Conservation (phyloP, 352 stramenopile species). For the Pythium scleroteichum region DNA sequence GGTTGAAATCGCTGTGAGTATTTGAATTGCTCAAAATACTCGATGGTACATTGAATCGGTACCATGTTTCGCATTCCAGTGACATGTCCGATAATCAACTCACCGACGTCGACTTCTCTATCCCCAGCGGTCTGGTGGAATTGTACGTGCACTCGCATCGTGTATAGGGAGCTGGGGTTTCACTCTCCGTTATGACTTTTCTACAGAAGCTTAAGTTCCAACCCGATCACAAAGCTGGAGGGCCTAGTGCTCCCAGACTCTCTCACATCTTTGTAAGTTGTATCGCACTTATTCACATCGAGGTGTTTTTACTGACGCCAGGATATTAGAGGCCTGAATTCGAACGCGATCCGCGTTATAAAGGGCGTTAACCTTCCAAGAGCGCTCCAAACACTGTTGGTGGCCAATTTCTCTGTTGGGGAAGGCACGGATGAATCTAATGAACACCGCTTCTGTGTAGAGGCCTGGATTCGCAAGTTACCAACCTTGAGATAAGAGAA, state of each 20-base stretch:
- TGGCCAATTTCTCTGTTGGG: no score
- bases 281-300: no score
- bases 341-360: no score
- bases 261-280: no score
- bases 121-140: slow-evolving; percentile 5
- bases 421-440: neutral
- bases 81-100: slow-evolving; percentile 10
- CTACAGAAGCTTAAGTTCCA: neutral
- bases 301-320: no score
- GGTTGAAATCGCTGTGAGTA: no score
- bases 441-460: neutral
- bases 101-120: slow-evolving; percentile 17
- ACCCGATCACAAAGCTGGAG: neutral
- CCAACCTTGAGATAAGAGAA: slow-evolving; percentile 12
- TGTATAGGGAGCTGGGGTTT: neutral
- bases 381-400: no score
- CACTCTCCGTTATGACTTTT: neutral
- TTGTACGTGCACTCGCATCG: slow-evolving; percentile 2
- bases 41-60: no score
- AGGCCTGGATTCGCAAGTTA: neutral
- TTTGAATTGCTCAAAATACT: neutral
- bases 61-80: neutral
- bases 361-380: no score
- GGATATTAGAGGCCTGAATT: no score
- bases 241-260: no score